Percentiles rank a stretch among this genome's conserved stretches.
These are phyloP conservation scores for Mycoemilia scoparia DNA, from an alignment of 192 early-diverging fungal species.

Conservation along the genomic window DNA sequence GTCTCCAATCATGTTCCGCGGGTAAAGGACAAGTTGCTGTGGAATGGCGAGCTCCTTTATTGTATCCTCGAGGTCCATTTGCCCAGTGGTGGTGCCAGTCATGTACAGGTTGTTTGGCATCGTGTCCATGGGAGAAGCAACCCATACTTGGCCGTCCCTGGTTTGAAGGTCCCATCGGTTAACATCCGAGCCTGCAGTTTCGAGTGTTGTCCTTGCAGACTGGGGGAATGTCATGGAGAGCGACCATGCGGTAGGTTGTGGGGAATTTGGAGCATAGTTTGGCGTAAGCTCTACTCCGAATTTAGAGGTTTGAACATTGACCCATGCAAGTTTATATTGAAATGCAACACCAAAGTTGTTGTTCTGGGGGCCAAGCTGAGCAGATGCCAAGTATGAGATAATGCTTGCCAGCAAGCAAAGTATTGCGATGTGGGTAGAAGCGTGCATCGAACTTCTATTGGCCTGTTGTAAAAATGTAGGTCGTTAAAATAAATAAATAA, in stretches of 20 bases:
- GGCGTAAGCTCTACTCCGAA: slow-evolving; percentile 18
- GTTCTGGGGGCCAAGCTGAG: background rate
- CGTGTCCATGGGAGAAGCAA: slow-evolving; percentile 7
- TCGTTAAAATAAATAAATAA: too few species aligned
- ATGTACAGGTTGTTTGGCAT: slow-evolving; percentile 11
- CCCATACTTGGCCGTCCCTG: slow-evolving; percentile 23
- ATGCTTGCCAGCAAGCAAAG: too few species aligned
- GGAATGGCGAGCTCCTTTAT: slow-evolving; percentile 12
- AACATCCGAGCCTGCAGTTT: slow-evolving; percentile 10
- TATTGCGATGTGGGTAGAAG: too few species aligned
- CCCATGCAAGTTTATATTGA: slow-evolving; percentile 19
- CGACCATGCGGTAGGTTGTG: slow-evolving; percentile 10
- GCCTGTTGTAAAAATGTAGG: too few species aligned
- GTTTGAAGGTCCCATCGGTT: slow-evolving; percentile 17
- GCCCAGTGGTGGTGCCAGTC: slow-evolving; percentile 14
- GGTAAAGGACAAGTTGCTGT: slow-evolving; percentile 6
- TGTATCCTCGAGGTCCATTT: slow-evolving; percentile 15
- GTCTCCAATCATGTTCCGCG: background rate
- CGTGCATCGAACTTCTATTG: too few species aligned
- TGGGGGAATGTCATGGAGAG: slow-evolving; percentile 14
- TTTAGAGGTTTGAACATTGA: slow-evolving; percentile 11
- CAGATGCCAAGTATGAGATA: too few species aligned
- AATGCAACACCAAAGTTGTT: slow-evolving; percentile 19
- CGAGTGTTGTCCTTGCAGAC: slow-evolving; percentile 9
- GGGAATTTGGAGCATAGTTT: slow-evolving; percentile 4